These are phyloP conservation scores for Fusarium chuoi DNA, from an alignment of 2,329 filamentous ascomycete species.

Conservation along the genomic window DNA sequence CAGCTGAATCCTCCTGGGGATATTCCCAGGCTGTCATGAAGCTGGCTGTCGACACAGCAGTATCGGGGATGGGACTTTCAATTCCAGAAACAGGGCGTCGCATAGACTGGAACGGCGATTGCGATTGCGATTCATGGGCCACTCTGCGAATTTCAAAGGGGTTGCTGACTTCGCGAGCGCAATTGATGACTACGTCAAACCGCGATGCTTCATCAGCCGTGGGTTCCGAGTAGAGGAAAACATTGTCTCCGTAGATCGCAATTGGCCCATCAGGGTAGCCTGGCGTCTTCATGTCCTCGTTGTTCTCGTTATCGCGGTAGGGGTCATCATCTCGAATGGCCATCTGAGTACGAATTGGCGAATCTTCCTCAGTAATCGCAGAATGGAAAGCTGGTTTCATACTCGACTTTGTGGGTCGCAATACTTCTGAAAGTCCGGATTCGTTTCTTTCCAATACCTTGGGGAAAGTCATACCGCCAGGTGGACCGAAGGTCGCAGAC, in stretches of 20 bases:
- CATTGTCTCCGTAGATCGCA: slow-evolving; percentile 80
- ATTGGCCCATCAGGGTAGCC: slow-evolving; percentile 86
- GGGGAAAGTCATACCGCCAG: slow-evolving; percentile 72
- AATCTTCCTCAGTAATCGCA: slow-evolving; percentile 65
- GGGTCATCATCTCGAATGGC: slow-evolving; percentile 68
- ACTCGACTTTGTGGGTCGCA: slow-evolving; percentile 62
- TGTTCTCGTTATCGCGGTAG: slow-evolving; percentile 74
- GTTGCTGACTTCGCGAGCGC: slow-evolving; percentile 83
- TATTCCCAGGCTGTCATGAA: slow-evolving; percentile 72
- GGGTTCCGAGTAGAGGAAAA: slow-evolving; percentile 84
- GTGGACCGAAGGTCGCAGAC: slow-evolving; percentile 68
- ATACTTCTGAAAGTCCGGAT: slow-evolving; percentile 67
- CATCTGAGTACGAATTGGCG: slow-evolving; percentile 69
- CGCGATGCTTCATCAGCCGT: slow-evolving; percentile 79
- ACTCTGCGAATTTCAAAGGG: slow-evolving; percentile 65
- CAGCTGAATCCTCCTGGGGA: slow-evolving; percentile 53
- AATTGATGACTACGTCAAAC: slow-evolving; percentile 87
- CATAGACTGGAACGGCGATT: slow-evolving; percentile 45
- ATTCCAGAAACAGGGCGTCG: slow-evolving; percentile 46
- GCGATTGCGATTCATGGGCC: slow-evolving; percentile 44
- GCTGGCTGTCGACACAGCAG: slow-evolving; percentile 66
- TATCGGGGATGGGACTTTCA: slow-evolving; percentile 62
- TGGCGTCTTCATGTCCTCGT: slow-evolving; percentile 82
- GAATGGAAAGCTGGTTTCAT: slow-evolving; percentile 52
- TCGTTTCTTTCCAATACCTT: slow-evolving; percentile 69